phyloP scores from a whole-genome alignment of 2,329 filamentous ascomycete species.

The Fonsecaea pugnacius region DNA sequence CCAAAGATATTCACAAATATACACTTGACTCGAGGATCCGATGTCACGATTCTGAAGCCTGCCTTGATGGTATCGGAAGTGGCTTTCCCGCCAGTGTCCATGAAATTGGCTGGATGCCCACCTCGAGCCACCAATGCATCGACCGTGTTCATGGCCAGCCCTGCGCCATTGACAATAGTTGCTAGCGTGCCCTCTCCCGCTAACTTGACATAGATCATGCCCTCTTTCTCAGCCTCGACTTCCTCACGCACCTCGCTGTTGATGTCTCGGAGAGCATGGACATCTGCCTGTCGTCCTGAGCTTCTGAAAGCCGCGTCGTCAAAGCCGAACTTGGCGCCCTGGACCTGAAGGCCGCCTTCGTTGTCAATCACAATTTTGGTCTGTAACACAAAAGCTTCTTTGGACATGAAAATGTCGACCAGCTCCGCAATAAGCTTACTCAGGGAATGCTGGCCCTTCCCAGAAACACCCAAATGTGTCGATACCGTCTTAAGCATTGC shows the following conservation, averaged over 20 bases:
- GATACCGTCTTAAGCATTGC: conserved; percentile 47
- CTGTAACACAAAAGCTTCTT: conserved; percentile 68
- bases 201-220: conserved; percentile 76
- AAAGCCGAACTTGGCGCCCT: conserved; percentile 64
- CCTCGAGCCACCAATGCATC: conserved; percentile 73
- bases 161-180: conserved; percentile 81
- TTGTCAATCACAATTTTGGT: conserved; percentile 53
- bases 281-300: conserved; percentile 62
- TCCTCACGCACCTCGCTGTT: conserved; percentile 60
- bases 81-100: conserved; percentile 88
- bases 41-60: conserved; percentile 73
- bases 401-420: conserved; percentile 63
- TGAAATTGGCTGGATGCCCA: conserved; percentile 76
- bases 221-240: conserved; percentile 67
- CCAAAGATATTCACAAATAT: conserved; percentile 75
- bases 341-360: conserved; percentile 54
- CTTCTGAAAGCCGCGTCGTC: conserved; percentile 72
- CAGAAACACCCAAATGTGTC: conserved; percentile 59
- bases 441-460: conserved; percentile 52
- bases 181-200: conserved; percentile 68
- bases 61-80: conserved; percentile 79
- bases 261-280: conserved; percentile 62
- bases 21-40: conserved; percentile 72
- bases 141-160: conserved; percentile 87
- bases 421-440: conserved; percentile 59